A percentile compares a stretch with the other conserved stretches of the same genome.
Conservation (phyloP, 257 asterid species). For the Ophiorrhiza pumila region DNA sequence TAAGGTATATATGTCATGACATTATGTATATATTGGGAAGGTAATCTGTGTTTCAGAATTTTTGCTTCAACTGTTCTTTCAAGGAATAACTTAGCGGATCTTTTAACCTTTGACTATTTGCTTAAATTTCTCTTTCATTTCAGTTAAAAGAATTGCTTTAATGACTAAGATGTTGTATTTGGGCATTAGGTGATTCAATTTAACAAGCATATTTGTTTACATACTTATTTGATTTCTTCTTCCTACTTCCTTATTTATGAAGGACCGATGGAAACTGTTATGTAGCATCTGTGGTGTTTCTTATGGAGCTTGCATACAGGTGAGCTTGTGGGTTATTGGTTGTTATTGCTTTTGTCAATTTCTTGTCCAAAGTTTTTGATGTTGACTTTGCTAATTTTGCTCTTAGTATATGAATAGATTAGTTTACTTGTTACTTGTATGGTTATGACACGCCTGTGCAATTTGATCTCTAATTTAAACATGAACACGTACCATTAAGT, state of each 20-base stretch:
- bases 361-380: background rate
- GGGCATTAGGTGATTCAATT: background rate
- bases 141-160: too few species aligned
- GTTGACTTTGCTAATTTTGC: background rate
- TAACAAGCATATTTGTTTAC: conserved; percentile 10
- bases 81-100: background rate
- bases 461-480: too few species aligned
- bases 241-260: conserved; percentile 23
- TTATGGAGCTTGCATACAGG: conserved; percentile 99
- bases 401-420: too few species aligned
- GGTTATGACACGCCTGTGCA: background rate
- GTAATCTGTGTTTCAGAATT: background rate
- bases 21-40: background rate
- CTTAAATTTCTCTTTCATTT: background rate
- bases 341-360: background rate
- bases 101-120: background rate
- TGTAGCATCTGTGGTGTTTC: conserved; percentile 92
- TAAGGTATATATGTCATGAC: conserved; percentile 49
- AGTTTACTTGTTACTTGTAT: background rate
- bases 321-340: conserved; percentile 30
- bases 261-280: conserved; percentile 97
- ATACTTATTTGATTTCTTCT: conserved; percentile 11
- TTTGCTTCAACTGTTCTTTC: background rate
- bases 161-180: background rate
- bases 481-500: background rate